Evolutionary conservation across 2,329 filamentous ascomycete species (phyloP), one percentile per base, ranked within the genome.

Genomic region (Trichoderma polysporum): DNA sequence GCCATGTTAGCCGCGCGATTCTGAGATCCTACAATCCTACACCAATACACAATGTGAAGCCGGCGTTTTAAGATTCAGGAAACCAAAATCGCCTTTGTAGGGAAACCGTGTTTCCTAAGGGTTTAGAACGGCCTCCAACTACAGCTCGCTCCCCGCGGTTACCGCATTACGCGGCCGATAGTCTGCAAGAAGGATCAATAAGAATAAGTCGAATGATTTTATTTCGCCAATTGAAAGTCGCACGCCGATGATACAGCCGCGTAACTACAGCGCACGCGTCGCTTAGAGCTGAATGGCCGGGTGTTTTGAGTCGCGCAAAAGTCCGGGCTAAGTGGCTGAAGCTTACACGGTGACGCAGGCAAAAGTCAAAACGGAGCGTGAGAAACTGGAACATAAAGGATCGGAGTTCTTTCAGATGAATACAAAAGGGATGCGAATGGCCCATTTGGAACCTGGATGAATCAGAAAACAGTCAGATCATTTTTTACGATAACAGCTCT

Each of bases 281-380:
- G 27, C 33, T 13, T 41, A 5, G 41, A 29, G 33, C 31, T 45
- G 22, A 47, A n/a, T 25, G 25, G 19, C 31, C 58, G 41, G 41
- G 25, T 25, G 27, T 29, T 53, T 56, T 8, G n/a, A 17, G 45
- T 35, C 29, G 8, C 17, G 19, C n/a, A 64, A 64, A 64, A 64
- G 33, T 64, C 60, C 60, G 60, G n/a, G 35, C 49, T 22, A 27
- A 25, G 50, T 54, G 60, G 60, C 60, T 63, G 35, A 54, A 22
- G 60, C 60, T 47, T 39, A 25, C 17, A 35, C 22, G 12, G 25
- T 33, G 45, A 27, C n/a, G 10, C 37, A 15, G 15, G 6, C 35
- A 31, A 41, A 59, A 53, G 59, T 63, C 35, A 13, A 45, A 35
- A 64, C 60, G 37, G 60, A 54, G 27, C n/a, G 27, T 56, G 10